Evolutionary conservation across 768 basidiomycete genomes (phyloP), one percentile per base, ranked within the genome.

Genomic region (Mycena belliarum): DNA sequence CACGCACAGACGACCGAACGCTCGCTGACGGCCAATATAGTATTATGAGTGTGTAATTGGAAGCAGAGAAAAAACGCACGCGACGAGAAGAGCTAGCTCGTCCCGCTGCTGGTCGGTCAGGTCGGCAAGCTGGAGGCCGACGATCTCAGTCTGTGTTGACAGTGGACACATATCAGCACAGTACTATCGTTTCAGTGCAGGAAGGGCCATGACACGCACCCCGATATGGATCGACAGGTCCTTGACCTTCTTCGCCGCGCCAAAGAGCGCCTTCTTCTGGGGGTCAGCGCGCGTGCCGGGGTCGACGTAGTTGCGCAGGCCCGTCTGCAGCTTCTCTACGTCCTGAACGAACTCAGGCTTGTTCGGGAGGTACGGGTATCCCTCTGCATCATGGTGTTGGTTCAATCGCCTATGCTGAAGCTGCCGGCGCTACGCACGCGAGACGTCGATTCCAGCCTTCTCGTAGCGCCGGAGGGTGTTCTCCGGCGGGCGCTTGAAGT

Each of bases 111-210:
- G 51, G 35, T 65, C 61, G 26, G 44, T 63, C 52, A 65, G 54
- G 43, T 65, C 52, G 21, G 61, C 55, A 16, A 65, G 61, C 42
- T 65, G 64, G 26, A 65, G 59, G 1, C 64, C 64, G 0, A 63
- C 64, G 16, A 65, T 65, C 33, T 65, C 64, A 12, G 64, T 65
- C 58, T 63, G 25, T n/a, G n/a, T n/a, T n/a, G n/a, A n/a, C n/a
- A n/a, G n/a, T n/a, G n/a, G n/a, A n/a, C n/a, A n/a, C n/a, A n/a
- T n/a, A n/a, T n/a, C n/a, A n/a, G n/a, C n/a, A n/a, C n/a, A n/a
- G n/a, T n/a, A n/a, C n/a, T n/a, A n/a, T n/a, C n/a, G n/a, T n/a
- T n/a, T n/a, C n/a, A n/a, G n/a, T n/a, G n/a, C n/a, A n/a, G n/a
- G n/a, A n/a, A n/a, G n/a, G n/a, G n/a, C n/a, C n/a, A n/a, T n/a